Evolutionary conservation across 108 stramenopile genomes (phyloP), one percentile per base, ranked within the genome.

Genomic region (Cyclostephanos tholiformis): DNA sequence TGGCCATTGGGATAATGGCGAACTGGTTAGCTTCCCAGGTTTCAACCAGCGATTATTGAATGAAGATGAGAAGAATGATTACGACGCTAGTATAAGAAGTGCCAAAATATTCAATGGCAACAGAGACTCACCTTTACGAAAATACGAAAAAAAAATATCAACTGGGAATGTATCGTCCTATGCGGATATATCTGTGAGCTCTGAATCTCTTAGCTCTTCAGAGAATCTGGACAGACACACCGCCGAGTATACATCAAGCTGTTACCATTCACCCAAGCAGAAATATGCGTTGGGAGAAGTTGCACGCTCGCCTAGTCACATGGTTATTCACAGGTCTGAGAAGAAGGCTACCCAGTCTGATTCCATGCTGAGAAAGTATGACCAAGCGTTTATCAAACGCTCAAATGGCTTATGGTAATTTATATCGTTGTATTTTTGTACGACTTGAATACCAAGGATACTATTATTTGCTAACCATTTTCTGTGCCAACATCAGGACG

Each of bases 221-320:
- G 41, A 41, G 41, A 10, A 49, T 25, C 11, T 23, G 14, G 8
- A 12, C 26, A 61, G 6, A 61, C 0, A 32, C 9, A 32, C 60
- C 30, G 5, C 60, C 36, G 16, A 7, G 32, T 26, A 13, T 16
- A 11, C 41, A 48, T 44, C 41, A 44, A 44, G 20, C 32, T 4
- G 32, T 32, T 4, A 32, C 13, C 16, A 13, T 44, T 14, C 22
- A 6, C 44, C 64, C 38, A 65, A 20, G 26, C 64, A 65, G 26
- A 69, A 69, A 43, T 69, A 69, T 41, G 6, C 55, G 39, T 41
- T 69, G 69, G 69, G 69, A 41, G 69, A 69, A 41, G 25, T 69
- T 41, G 69, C 69, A 9, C 69, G 57, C 69, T 58, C 69, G 6
- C 57, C 69, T 20, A 30, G 69, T 56, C 56, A 69, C 36, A 69